Evolutionary conservation across 2,329 filamentous ascomycete species (phyloP).

Genomic region (Exophiala aquamarina): DNA sequence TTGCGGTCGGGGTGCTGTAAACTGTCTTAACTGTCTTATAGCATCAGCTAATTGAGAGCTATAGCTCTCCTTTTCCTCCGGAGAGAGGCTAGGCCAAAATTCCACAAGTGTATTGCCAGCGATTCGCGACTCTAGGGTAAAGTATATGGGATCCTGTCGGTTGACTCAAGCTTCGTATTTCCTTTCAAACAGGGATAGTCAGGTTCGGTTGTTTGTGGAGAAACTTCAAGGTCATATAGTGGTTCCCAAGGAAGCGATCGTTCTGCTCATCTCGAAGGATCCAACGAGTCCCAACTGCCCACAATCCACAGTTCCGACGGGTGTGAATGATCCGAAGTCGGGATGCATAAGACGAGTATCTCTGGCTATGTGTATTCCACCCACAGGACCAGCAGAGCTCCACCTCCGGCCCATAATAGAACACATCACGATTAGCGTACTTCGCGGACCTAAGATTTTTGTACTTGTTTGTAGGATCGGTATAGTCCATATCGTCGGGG

Average conservation of each 20-base stretch:
- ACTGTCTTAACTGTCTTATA: constrained; percentile 6
- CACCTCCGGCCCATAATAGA: too few species aligned
- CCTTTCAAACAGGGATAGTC: constrained; percentile 9
- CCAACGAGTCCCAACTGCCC: constrained; percentile 11
- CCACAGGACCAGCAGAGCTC: constrained; percentile 7
- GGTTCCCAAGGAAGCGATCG: constrained; percentile 7
- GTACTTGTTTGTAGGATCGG: constrained; percentile 6
- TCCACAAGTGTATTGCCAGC: not conserved
- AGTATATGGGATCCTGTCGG: constrained; percentile 5
- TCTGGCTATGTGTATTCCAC: not conserved
- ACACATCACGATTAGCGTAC: too few species aligned
- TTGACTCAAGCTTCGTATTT: constrained; percentile 6
- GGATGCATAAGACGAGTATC: not conserved
- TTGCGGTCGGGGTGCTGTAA: constrained; percentile 8
- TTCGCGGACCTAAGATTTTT: not conserved
- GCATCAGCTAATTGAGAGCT: constrained; percentile 5
- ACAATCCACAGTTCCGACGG: constrained; percentile 1
- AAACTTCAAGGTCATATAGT: constrained; percentile 14
- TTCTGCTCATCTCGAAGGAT: constrained; percentile 8
- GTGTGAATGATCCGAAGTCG: constrained; percentile 9
- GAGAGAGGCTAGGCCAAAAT: constrained; percentile 5
- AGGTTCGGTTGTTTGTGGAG: constrained; percentile 9
- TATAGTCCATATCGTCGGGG: constrained; percentile 10
- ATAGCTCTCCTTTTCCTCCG: constrained; percentile 11
- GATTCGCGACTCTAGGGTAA: constrained; percentile 10